Evolutionary conservation across 768 basidiomycete species (phyloP), one percentile per base, ranked within the genome.

Genomic region (Suillus weaverae): DNA sequence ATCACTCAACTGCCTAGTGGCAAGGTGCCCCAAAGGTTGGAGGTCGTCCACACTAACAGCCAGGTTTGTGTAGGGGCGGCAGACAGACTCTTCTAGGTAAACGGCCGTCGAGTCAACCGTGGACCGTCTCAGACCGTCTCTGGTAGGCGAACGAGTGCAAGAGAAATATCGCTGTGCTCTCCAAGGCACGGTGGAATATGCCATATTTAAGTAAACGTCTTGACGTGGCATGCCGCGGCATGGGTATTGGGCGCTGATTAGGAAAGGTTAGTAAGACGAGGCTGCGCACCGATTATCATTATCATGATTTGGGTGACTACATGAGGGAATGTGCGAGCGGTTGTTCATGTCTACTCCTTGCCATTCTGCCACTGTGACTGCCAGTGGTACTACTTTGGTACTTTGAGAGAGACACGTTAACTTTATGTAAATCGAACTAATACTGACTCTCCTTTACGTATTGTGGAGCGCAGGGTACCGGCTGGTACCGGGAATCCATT

Each of bases 121-220:
- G 22, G 55, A 57, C 55, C 36, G 55, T 38, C 22, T 26, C 36
- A 36, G 51, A 38, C 55, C 16, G 54, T 55, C 54, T 55, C 33
- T 36, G 14, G 54, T 55, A 35, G 35, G 54, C n/a, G 36, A 38
- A 18, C 14, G 16, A 56, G 56, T 39, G 38, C 10, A 59, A 39
- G 18, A 59, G 38, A 39, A 30, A 30, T 38, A 39, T 26, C 5
- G 38, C 38, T 59, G 26, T 39, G 38, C n/a, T 38, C 46, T 61
- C 60, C 60, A 61, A 61, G 63, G 60, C 26, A 63, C 10, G 18
- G 51, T 62, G 64, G 51, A 65, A 39, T 39, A 11, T 7, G 50
- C 51, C 61, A 26, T 62, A 62, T 65, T 62, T 65, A 55, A 61
- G 26, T 30, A 18, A 51, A 35, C 8, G 32, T 48, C 30, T 50